Evolutionary conservation across 2,329 filamentous ascomycete genomes (phyloP), one percentile per base, ranked within the genome.

Genomic region (Alternaria arborescens): DNA sequence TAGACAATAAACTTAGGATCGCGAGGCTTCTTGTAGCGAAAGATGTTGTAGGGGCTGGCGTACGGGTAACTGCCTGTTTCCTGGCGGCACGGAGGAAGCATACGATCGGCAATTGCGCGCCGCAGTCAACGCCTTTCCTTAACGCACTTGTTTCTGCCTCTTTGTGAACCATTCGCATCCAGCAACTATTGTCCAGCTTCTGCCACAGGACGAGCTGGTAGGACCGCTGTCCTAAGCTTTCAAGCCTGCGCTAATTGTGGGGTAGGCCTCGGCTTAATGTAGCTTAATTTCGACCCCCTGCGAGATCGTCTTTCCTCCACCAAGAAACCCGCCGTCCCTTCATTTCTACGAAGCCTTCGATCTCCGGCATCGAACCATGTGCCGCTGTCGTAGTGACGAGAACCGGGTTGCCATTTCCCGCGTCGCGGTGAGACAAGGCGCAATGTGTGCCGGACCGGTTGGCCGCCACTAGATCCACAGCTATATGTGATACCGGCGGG

Each of bases 371-470:
- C 28, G 47, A 57, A 44, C 24, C 48, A 60, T 47, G 51, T 57
- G 56, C 55, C 43, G 48, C 22, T 24, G 30, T 40, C n/a, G 51
- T 51, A 48, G 47, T 40, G 30, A 43, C 43, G 30, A 52, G 47
- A 59, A 50, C 50, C 46, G 48, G 62, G 50, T 52, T 50, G 46
- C 32, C 52, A 43, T 51, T 2, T 60, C 50, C 44, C 46, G 44
- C 43, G 44, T 24, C 55, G 53, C 18, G 42, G 43, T 52, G 54
- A 46, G 20, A 26, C 42, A 50, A 44, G 36, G 43, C 51, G 53
- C 55, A 60, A 64, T 51, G 56, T 65, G 69, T 67, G 64, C 70
- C 75, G 74, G 75, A 72, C 74, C 74, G 75, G 58, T 52, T 68
- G 64, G 67, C 75, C 75, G 75, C 70, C 68, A 71, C 70, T 76